A percentile compares a stretch with the other conserved stretches of the same genome.
These are phyloP conservation scores for Pistacia vera DNA, from an alignment of 345 rosid species.

Conservation along the genomic window DNA sequence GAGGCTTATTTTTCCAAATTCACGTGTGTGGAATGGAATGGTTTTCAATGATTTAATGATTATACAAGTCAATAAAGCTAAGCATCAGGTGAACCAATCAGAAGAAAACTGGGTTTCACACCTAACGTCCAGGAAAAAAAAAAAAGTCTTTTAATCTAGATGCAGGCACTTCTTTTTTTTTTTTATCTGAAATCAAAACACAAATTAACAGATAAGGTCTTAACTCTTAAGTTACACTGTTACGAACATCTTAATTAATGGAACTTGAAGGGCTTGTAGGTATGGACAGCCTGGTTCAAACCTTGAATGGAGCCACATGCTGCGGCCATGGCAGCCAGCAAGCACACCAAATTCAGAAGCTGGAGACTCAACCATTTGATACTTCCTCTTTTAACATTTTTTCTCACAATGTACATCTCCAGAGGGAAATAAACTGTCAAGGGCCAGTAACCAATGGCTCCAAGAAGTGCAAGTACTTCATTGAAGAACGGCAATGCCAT, in stretches of 20 bases:
- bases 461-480: background rate
- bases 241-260: no score
- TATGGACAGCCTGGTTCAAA: conserved; percentile 7
- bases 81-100: background rate
- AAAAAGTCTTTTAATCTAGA: no score
- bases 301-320: conserved; percentile 29
- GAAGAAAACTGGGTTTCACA: background rate
- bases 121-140: background rate
- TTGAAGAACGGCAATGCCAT: conserved; percentile 35
- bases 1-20: no score
- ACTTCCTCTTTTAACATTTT: conserved; percentile 13
- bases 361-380: conserved; percentile 22
- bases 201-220: no score
- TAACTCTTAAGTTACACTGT: no score
- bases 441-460: conserved; percentile 33
- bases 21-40: no score
- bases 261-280: conserved; percentile 10
- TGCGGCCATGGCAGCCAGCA: conserved; percentile 27
- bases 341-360: conserved; percentile 22
- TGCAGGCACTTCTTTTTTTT: background rate
- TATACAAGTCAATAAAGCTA: background rate
- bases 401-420: conserved; percentile 31
- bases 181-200: no score
- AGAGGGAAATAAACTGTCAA: conserved; percentile 32
- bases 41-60: background rate